Evolutionary conservation across 2,329 filamentous ascomycete species (phyloP), one percentile per base, ranked within the genome.

Genomic region (Aspergillus tamarii): DNA sequence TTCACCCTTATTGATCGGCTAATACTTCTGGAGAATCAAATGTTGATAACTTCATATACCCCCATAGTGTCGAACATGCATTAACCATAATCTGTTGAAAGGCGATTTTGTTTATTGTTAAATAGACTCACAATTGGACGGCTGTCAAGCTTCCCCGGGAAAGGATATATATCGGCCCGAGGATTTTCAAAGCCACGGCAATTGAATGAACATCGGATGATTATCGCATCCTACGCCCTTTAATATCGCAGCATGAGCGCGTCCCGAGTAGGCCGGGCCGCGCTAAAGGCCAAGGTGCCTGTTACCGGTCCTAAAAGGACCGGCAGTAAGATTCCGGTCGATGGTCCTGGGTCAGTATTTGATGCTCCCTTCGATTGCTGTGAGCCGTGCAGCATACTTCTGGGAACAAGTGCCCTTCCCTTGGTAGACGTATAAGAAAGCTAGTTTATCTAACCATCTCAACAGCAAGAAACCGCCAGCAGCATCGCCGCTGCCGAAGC

Each of bases 241-340:
- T 43, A 19, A 34, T 57, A 19, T n/a, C 30, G 52, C 62, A 64
- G 45, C 57, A 76, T 76, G 75, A 75, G 71, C 46, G 66, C 70
- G 55, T 63, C 70, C 9, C 67, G 70, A 34, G 60, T 70, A 60
- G 66, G 69, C 23, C 70, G 69, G 39, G 67, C 63, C 54, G 63
- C 66, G 50, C 58, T 72, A 43, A 70, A 70, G 63, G 69, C 70
- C 64, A 68, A 70, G 64, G 43, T 64, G 58, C 68, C 66, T 59
- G 59, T 62, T 46, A 61, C 70, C 39, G 61, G 60, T 65, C 63
- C 39, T 45, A 50, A 57, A 23, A 52, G 48, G 56, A 62, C 70
- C 63, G 70, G 61, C 60, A 60, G 45, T 64, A 64, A 53, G 43
- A 53, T 46, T 32, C 59, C 65, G 54, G 55, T 57, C 4, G 59